These are phyloP conservation scores for Eutypella sp. DNA, from an alignment of 2,329 filamentous ascomycete genomes.

Conservation along the genomic window DNA sequence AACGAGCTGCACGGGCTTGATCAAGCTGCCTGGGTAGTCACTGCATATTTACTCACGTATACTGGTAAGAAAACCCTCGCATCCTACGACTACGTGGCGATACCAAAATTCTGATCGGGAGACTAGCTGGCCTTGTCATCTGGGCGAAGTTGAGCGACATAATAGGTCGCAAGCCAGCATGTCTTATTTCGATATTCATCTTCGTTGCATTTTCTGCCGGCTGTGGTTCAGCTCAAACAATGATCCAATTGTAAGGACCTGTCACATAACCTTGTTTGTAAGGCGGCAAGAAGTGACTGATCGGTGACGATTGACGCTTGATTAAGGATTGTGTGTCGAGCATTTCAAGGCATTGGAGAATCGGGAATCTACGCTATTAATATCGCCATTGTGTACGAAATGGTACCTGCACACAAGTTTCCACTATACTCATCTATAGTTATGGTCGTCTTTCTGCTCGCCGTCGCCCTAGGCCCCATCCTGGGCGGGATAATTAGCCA, in stretches of 20 bases:
- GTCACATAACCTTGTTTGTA: neutral
- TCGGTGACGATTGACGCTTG: neutral
- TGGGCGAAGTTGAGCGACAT: constrained; percentile 5
- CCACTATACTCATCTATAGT: constrained; percentile 6
- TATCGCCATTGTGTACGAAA: constrained; percentile 13
- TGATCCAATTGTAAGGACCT: constrained; percentile 2
- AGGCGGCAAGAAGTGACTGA: neutral
- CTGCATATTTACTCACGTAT: constrained; percentile 9
- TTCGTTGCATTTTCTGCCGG: constrained; percentile 4
- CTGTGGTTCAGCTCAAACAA: constrained; percentile 1
- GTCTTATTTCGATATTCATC: neutral
- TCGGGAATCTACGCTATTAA: constrained; percentile 18
- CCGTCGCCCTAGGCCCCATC: constrained; percentile 13
- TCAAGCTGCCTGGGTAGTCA: constrained; percentile 9
- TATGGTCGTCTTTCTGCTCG: constrained; percentile 9
- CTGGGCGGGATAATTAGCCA: constrained; percentile 17
- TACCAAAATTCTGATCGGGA: neutral
- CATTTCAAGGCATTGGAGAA: constrained; percentile 23
- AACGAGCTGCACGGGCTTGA: constrained; percentile 6
- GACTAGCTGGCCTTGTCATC: constrained; percentile 1
- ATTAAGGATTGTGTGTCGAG: constrained; percentile 18
- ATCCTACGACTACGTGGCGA: too few species aligned
- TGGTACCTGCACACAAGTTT: constrained; percentile 13
- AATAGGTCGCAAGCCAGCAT: neutral
- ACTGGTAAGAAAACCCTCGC: constrained; percentile 1